Evolutionary conservation across 257 asterid genomes (phyloP).

Genomic region (Solanum lignicaule): DNA sequence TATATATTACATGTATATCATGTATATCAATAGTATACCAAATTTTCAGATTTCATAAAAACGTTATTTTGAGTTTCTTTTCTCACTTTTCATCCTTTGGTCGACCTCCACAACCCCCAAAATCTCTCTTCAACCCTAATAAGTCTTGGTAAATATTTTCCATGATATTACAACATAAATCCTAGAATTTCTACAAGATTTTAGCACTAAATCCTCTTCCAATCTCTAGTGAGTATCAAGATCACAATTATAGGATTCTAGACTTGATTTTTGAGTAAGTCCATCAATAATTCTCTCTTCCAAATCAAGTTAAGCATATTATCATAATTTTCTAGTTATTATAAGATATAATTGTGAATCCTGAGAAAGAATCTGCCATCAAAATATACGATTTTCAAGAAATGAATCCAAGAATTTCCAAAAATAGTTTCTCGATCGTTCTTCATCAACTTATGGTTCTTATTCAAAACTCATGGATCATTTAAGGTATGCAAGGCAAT

Average conservation of each 20-base stretch:
- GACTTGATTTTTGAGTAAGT: neutral
- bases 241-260: no score
- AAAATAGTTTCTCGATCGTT: no score
- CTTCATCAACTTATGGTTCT: neutral
- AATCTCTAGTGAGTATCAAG: neutral
- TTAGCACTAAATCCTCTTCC: neutral
- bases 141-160: neutral
- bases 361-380: neutral
- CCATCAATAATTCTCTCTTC: neutral
- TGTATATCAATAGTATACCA: neutral
- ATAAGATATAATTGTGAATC: neutral
- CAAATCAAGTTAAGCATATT: neutral
- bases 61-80: neutral
- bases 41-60: neutral
- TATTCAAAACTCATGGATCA: neutral
- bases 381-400: neutral
- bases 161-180: neutral
- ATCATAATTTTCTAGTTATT: neutral
- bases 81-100: neutral
- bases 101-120: neutral
- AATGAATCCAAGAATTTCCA: neutral
- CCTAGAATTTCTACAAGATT: neutral
- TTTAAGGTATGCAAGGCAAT: neutral
- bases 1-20: neutral
- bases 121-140: neutral